A percentile compares a stretch with the other conserved stretches of the same genome.
These are phyloP conservation scores for Triangularia setosa DNA, from an alignment of 2,329 filamentous ascomycete species.

Conservation along the genomic window DNA sequence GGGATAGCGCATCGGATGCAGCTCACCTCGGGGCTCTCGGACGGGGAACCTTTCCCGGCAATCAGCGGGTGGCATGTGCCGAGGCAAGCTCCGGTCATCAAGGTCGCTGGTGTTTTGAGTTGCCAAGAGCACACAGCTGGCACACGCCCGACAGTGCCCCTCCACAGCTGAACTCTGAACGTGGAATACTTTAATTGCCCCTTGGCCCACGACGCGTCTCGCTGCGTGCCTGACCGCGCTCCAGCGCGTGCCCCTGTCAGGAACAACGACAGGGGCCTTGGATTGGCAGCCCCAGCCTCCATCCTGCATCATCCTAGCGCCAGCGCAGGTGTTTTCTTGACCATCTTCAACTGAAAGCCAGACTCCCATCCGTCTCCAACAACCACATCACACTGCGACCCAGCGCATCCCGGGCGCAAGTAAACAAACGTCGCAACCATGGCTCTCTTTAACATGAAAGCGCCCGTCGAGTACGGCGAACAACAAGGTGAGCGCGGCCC, in stretches of 20 bases:
- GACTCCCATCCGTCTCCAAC: constrained; percentile 13
- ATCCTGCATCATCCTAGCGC: constrained; percentile 6
- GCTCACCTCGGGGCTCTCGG: constrained; percentile 4
- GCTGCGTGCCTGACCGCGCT: constrained; percentile 21
- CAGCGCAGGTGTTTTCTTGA: constrained; percentile 14
- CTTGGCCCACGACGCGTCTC: constrained; percentile 14
- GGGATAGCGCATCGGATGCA: neutral
- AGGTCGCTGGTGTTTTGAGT: neutral
- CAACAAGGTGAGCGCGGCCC: constrained; percentile 64
- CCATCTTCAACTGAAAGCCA: neutral
- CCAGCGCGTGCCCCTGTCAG: constrained; percentile 29
- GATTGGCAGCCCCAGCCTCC: constrained; percentile 17
- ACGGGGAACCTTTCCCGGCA: constrained; percentile 15
- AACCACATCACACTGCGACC: constrained; percentile 15
- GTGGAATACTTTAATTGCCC: constrained; percentile 12
- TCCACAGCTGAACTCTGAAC: neutral
- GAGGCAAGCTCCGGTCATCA: constrained; percentile 26
- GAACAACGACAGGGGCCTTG: neutral
- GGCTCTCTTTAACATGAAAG: constrained; percentile 78
- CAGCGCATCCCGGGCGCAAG: constrained; percentile 7
- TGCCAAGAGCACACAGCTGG: neutral
- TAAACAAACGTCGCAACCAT: constrained; percentile 45
- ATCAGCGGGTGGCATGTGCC: constrained; percentile 29
- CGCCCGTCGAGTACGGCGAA: constrained; percentile 79
- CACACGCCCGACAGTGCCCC: neutral